phyloP scores from a whole-genome alignment of 148 eudicot genomes.

The Polygonum aviculare region DNA sequence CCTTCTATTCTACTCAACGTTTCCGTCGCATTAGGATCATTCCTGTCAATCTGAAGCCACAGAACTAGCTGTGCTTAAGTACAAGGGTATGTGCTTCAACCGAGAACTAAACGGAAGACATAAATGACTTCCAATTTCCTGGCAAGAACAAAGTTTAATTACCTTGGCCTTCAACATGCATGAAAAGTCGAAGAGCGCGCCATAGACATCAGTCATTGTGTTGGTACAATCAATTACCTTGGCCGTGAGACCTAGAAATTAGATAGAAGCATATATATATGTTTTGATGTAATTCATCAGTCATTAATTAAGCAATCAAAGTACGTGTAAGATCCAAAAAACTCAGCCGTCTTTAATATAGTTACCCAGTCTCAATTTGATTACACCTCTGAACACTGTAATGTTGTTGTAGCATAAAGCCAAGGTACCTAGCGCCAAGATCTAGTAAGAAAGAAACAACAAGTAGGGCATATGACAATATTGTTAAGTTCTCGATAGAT shows the following conservation, averaged over 20 bases:
- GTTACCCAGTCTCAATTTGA: slow-evolving; percentile 90
- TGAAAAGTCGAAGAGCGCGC: slow-evolving; percentile 77
- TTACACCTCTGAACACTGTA: slow-evolving; percentile 84
- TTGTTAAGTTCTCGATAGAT: too few relatives aligned
- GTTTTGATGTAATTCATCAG: background rate
- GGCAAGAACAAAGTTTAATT: background rate
- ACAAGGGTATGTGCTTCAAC: background rate
- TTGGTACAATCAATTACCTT: slow-evolving; percentile 54
- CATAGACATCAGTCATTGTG: slow-evolving; percentile 76
- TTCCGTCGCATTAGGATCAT: slow-evolving; percentile 64
- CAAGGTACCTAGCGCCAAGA: slow-evolving; percentile 87
- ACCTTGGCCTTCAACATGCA: slow-evolving; percentile 73
- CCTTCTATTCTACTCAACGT: slow-evolving; percentile 55
- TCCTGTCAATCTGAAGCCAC: slow-evolving; percentile 43
- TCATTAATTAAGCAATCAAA: background rate
- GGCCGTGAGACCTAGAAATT: slow-evolving; percentile 63
- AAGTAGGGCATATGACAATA: background rate
- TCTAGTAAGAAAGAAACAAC: slow-evolving; percentile 16
- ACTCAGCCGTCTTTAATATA: too few relatives aligned
- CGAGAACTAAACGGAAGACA: background rate
- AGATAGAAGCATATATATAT: background rate
- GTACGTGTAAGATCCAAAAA: background rate
- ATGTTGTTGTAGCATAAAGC: slow-evolving; percentile 88
- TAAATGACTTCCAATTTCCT: background rate
- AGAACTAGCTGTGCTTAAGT: background rate